Conservation (phyloP, 495 filamentous ascomycete genomes). For the Neurospora tetrasperma region DNA sequence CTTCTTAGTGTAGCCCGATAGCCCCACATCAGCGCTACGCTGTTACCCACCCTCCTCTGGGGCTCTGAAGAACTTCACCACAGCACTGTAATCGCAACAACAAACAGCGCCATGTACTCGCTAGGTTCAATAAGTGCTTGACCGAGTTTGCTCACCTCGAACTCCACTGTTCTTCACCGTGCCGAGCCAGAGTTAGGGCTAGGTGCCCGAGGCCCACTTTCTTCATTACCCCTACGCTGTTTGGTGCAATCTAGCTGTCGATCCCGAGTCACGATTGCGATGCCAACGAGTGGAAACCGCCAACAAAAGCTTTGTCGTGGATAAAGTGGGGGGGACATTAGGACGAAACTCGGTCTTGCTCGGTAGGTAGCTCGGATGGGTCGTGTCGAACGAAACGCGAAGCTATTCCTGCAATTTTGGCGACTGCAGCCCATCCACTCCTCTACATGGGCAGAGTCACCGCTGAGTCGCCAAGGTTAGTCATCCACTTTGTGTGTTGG, state of each 20-base stretch:
- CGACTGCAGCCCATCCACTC: background rate
- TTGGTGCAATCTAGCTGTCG: background rate
- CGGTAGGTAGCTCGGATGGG: background rate
- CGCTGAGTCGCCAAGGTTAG: background rate
- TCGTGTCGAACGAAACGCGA: background rate
- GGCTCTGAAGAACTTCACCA: background rate
- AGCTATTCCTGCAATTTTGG: background rate
- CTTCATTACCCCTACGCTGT: background rate
- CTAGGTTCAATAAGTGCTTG: background rate
- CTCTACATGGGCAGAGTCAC: background rate
- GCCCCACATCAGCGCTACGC: background rate
- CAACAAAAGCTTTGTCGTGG: background rate
- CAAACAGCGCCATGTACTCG: background rate
- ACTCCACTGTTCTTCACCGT: background rate
- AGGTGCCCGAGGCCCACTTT: background rate
- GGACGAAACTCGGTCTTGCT: background rate
- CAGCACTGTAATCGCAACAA: background rate
- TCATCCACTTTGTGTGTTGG: background rate
- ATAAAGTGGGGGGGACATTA: background rate
- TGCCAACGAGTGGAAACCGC: background rate
- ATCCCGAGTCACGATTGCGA: background rate
- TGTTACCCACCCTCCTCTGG: background rate
- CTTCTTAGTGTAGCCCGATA: background rate
- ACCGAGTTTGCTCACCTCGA: background rate
- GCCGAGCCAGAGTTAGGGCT: background rate